Evolutionary conservation across 768 basidiomycete species (phyloP).

Genomic region (Coprinopsis strossmayeri): DNA sequence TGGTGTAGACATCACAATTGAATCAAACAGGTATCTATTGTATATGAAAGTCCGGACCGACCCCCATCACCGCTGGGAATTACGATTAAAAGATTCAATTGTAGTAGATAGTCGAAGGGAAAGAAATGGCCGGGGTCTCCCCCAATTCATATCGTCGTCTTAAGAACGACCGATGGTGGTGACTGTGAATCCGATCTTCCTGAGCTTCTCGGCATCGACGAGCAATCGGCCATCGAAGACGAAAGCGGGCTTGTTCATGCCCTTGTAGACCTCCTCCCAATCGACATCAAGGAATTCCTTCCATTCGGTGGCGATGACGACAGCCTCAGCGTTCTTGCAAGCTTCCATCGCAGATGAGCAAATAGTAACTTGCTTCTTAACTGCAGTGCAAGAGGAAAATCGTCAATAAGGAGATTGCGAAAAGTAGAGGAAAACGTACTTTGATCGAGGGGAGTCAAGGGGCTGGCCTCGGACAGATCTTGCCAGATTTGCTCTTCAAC

Average conservation of each 20-base stretch:
- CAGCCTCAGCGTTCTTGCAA: conserved; percentile 82
- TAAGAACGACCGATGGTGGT: conserved; percentile 14
- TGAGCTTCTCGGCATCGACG: conserved; percentile 73
- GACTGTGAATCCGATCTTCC: conserved; percentile 87
- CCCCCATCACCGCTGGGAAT: too few relatives aligned
- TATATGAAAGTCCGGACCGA: too few relatives aligned
- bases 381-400: conserved; percentile 28
- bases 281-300: conserved; percentile 92
- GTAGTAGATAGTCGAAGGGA: too few relatives aligned
- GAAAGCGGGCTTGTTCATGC: conserved; percentile 98
- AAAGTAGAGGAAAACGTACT: conserved; percentile 49
- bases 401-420: not conserved
- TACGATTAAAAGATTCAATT: too few relatives aligned
- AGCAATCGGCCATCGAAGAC: conserved; percentile 92
- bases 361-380: conserved; percentile 87
- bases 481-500: conserved; percentile 80
- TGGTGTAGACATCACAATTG: too few relatives aligned
- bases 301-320: conserved; percentile 97
- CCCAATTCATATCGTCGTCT: not conserved
- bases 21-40: too few relatives aligned
- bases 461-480: conserved; percentile 66
- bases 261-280: conserved; percentile 78
- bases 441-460: conserved; percentile 51
- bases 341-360: conserved; percentile 76
- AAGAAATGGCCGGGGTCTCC: not conserved